Percentiles rank a stretch among this genome's conserved stretches.
These are phyloP conservation scores for Flueggea neowawraea DNA, from an alignment of 441 rosid genomes.

Conservation along the genomic window DNA sequence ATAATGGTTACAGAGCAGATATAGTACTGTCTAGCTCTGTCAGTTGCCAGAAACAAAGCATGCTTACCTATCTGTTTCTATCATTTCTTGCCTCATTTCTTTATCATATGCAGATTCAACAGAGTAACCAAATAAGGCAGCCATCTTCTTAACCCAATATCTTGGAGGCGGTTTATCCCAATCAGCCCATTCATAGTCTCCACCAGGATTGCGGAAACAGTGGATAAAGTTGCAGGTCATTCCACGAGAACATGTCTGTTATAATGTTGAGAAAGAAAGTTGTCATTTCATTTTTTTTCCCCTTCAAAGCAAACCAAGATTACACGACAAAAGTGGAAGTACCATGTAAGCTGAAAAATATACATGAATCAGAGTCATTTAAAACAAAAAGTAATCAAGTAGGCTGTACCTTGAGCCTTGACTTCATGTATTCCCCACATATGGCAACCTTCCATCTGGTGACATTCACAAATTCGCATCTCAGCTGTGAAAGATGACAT, in stretches of 20 bases:
- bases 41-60: background rate
- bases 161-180: slow-evolving; percentile 90
- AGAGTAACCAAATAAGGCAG: slow-evolving; percentile 72
- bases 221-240: slow-evolving; percentile 92
- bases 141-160: slow-evolving; percentile 84
- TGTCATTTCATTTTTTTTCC: background rate
- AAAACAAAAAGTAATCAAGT: background rate
- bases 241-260: slow-evolving; percentile 92
- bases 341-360: background rate
- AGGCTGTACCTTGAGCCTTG: slow-evolving; percentile 53
- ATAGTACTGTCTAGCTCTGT: too few species aligned
- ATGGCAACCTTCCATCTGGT: slow-evolving; percentile 93
- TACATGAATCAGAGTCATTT: background rate
- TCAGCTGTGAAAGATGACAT: slow-evolving; percentile 47
- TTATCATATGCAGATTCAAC: slow-evolving; percentile 39
- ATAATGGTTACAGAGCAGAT: too few species aligned
- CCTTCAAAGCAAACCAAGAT: background rate
- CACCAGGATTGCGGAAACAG: slow-evolving; percentile 96
- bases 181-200: slow-evolving; percentile 98
- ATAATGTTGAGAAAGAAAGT: slow-evolving; percentile 4
- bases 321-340: too few species aligned
- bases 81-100: slow-evolving; percentile 30
- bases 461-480: slow-evolving; percentile 84
- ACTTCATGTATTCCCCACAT: slow-evolving; percentile 95
- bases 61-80: slow-evolving; percentile 41